A percentile compares a stretch with the other conserved stretches of the same genome.
Conservation (phyloP, 139 green algal genomes). For the Astrephomene gubernaculifera region DNA sequence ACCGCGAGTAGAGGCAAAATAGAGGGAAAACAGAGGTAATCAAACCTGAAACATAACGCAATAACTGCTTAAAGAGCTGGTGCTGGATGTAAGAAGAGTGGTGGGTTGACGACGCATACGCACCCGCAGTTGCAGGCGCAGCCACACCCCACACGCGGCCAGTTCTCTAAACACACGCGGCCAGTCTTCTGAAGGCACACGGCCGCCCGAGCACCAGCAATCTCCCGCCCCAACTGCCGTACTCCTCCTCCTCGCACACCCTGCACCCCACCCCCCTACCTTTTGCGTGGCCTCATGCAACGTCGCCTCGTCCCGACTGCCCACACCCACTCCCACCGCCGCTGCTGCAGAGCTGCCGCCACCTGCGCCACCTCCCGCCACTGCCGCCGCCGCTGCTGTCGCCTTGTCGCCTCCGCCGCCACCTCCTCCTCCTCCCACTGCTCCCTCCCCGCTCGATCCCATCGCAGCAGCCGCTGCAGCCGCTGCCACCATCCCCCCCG, state of each 20-base stretch:
- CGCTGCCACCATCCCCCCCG: background rate
- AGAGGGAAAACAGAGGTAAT: no score
- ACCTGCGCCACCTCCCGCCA: background rate
- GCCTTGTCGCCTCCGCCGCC: background rate
- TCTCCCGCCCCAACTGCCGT: background rate
- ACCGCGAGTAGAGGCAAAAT: no score
- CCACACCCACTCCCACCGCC: no score
- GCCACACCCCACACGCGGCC: background rate
- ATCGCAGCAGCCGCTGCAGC: background rate
- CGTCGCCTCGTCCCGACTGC: constrained; percentile 31
- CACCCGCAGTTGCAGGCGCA: background rate
- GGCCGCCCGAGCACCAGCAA: background rate
- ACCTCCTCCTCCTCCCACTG: no score
- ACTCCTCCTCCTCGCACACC: background rate
- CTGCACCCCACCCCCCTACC: background rate
- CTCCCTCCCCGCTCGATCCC: background rate
- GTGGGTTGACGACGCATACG: no score
- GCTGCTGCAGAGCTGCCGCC: no score
- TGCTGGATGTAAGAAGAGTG: no score
- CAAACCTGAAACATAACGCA: no score
- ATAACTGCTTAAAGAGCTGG: no score
- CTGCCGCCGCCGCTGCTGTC: background rate
- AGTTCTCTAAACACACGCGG: background rate
- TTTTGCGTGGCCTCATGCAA: constrained; percentile 28
- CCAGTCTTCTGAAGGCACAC: background rate